Evolutionary conservation across 768 basidiomycete genomes (phyloP).

Genomic region (Xerocomellus dryophilus): DNA sequence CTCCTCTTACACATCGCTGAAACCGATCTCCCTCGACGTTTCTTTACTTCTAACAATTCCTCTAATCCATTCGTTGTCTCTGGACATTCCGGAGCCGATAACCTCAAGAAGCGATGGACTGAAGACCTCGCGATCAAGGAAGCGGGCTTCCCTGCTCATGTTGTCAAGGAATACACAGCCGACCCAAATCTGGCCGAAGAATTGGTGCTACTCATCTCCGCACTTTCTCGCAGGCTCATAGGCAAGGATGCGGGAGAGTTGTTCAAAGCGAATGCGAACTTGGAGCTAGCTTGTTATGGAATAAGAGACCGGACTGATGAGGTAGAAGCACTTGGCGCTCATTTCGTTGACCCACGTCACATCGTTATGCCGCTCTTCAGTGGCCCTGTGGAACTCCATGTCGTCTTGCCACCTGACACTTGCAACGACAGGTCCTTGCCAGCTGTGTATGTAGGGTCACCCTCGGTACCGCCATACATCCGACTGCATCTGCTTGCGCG

Average conservation of each 20-base stretch:
- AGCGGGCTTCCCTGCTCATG: constrained; percentile 75
- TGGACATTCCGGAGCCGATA: constrained; percentile 56
- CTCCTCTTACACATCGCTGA: constrained; percentile 81
- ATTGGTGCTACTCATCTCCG: constrained; percentile 54
- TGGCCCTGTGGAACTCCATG: constrained; percentile 62
- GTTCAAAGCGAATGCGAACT: constrained; percentile 35
- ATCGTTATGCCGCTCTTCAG: constrained; percentile 62
- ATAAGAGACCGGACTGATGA: constrained; percentile 36
- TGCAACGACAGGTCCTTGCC: constrained; percentile 48
- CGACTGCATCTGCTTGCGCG: constrained; percentile 75
- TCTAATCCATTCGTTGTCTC: constrained; percentile 69
- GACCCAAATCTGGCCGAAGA: constrained; percentile 40
- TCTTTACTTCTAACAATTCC: constrained; percentile 61
- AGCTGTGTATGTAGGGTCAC: constrained; percentile 73
- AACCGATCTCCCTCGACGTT: constrained; percentile 77
- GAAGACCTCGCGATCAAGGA: constrained; percentile 78
- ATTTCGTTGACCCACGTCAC: constrained; percentile 43
- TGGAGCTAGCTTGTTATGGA: constrained; percentile 11
- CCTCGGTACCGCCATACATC: constrained; percentile 70
- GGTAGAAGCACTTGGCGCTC: constrained; percentile 55
- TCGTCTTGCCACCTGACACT: constrained; percentile 47
- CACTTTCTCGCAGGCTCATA: constrained; percentile 52
- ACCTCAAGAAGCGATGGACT: constrained; percentile 73
- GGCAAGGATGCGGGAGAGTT: constrained; percentile 38
- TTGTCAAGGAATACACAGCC: constrained; percentile 55